Conservation (phyloP, 495 filamentous ascomycete genomes). For the Penicillium angulare region DNA sequence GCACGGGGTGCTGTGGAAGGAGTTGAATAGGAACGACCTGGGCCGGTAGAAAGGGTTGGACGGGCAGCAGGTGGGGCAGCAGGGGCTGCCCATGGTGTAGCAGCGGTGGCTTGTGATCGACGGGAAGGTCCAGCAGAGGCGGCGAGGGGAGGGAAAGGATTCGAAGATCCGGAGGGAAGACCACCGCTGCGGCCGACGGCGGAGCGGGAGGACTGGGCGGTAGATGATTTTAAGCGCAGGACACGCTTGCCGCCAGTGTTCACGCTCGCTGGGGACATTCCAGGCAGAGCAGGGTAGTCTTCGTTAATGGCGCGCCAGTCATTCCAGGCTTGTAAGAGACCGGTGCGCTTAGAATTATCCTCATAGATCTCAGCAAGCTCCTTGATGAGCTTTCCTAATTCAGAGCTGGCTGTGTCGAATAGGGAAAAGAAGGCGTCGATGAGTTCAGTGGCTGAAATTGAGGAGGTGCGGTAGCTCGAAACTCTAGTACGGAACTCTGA, state of each 20-base stretch:
- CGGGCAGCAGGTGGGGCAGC: slow-evolving; percentile 28
- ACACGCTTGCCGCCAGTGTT: slow-evolving; percentile 54
- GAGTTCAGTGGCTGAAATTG: slow-evolving; percentile 67
- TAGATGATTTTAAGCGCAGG: slow-evolving; percentile 72
- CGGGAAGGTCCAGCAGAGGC: slow-evolving; percentile 38
- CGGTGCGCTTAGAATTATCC: slow-evolving; percentile 66
- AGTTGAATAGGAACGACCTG: slow-evolving; percentile 18
- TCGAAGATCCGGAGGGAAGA: slow-evolving; percentile 33
- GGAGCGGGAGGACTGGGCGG: slow-evolving; percentile 67
- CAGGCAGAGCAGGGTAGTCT: slow-evolving; percentile 89
- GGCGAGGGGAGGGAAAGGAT: slow-evolving; percentile 49
- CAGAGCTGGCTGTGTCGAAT: slow-evolving; percentile 74
- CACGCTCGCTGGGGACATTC: slow-evolving; percentile 41
- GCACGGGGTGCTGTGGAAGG: slow-evolving; percentile 17
- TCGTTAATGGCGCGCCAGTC: slow-evolving; percentile 95
- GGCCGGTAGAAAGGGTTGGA: slow-evolving; percentile 29
- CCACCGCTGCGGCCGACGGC: slow-evolving; percentile 49
- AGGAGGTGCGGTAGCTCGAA: slow-evolving; percentile 66
- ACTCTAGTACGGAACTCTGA: slow-evolving; percentile 72
- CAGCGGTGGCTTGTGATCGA: slow-evolving; percentile 23
- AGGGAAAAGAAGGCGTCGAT: slow-evolving; percentile 79
- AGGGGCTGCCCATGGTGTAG: slow-evolving; percentile 52
- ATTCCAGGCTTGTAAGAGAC: slow-evolving; percentile 79
- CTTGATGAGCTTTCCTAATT: slow-evolving; percentile 85
- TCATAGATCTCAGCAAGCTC: slow-evolving; percentile 95